Evolutionary conservation across 768 basidiomycete species (phyloP).

Genomic region (Leccinum uliginosum): DNA sequence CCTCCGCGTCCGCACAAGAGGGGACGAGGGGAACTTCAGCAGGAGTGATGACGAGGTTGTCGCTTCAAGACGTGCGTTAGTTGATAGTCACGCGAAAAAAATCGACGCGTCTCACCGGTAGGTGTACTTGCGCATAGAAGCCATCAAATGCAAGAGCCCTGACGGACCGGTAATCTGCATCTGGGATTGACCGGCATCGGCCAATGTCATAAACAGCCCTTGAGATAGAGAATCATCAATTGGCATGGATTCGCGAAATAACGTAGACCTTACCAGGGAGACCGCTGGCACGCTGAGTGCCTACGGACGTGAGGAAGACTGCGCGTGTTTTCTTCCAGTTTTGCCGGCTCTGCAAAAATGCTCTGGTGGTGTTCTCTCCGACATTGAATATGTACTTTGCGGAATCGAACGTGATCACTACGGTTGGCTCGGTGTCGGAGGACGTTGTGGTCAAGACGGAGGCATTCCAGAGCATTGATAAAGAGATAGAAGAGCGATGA

Average conservation of each 20-base stretch:
- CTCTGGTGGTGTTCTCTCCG: slow-evolving; percentile 74
- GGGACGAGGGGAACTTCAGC: slow-evolving; percentile 37
- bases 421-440: slow-evolving; percentile 77
- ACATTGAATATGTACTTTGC: slow-evolving; percentile 87
- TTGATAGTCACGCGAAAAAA: neutral
- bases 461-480: slow-evolving; percentile 57
- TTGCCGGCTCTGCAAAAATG: slow-evolving; percentile 63
- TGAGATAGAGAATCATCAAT: neutral
- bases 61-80: slow-evolving; percentile 32
- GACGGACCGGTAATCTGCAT: slow-evolving; percentile 68
- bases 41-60: slow-evolving; percentile 45
- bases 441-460: slow-evolving; percentile 54
- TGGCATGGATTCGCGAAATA: neutral
- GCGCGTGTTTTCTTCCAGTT: slow-evolving; percentile 65
- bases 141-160: slow-evolving; percentile 66
- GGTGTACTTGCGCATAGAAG: slow-evolving; percentile 64
- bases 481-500: slow-evolving; percentile 11
- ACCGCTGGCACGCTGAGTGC: slow-evolving; percentile 62
- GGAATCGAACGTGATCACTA: slow-evolving; percentile 70
- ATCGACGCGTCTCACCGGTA: slow-evolving; percentile 45
- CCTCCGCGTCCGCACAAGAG: slow-evolving; percentile 18
- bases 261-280: slow-evolving; percentile 55
- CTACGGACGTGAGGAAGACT: slow-evolving; percentile 68
- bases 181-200: slow-evolving; percentile 59
- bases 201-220: slow-evolving; percentile 79